Percentiles rank a stretch among this genome's conserved stretches.
phyloP scores from a whole-genome alignment of 2,329 filamentous ascomycete species.

The Clonostachys sp. region DNA sequence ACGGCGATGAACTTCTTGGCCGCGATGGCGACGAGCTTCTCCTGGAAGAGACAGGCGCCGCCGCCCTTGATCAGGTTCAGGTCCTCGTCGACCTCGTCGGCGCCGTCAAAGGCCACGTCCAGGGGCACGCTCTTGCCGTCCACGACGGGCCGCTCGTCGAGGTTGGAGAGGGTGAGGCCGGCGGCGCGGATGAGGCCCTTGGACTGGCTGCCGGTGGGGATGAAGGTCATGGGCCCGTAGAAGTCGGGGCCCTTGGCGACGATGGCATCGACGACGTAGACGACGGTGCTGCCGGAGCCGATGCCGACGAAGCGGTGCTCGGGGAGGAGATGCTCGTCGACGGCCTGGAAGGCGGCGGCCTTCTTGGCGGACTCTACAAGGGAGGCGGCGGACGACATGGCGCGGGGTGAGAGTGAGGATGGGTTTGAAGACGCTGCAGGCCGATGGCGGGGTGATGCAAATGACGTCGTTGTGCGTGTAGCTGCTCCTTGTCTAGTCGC shows the following conservation, averaged over 20 bases:
- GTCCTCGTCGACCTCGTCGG: conserved; percentile 92
- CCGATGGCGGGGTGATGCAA: no score
- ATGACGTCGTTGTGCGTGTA: no score
- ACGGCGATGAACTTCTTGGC: conserved; percentile 85
- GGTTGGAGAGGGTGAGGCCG: conserved; percentile 70
- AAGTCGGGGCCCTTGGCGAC: conserved; percentile 49
- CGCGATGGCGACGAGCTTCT: conserved; percentile 87
- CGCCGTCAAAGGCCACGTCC: conserved; percentile 34
- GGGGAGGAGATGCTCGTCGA: conserved; percentile 65
- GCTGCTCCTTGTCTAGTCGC: no score
- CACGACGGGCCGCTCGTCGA: conserved; percentile 63
- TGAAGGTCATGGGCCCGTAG: conserved; percentile 69
- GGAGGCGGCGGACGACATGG: conserved; percentile 15
- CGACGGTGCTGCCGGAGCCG: conserved; percentile 75
- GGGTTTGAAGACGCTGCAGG: no score
- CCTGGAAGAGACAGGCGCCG: conserved; percentile 95
- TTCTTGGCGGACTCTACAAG: conserved; percentile 71
- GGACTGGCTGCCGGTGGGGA: conserved; percentile 89
- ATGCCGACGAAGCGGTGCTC: conserved; percentile 67
- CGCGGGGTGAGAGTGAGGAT: no score
- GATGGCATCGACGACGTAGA: conserved; percentile 83
- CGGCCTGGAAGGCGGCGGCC: conserved; percentile 68
- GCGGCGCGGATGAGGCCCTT: conserved; percentile 79
- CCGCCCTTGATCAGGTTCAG: conserved; percentile 98
- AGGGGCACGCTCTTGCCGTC: conserved; percentile 1